Evolutionary conservation across 768 basidiomycete genomes (phyloP), one percentile per base, ranked within the genome.

Genomic region (Cystofilobasidium ferigula): DNA sequence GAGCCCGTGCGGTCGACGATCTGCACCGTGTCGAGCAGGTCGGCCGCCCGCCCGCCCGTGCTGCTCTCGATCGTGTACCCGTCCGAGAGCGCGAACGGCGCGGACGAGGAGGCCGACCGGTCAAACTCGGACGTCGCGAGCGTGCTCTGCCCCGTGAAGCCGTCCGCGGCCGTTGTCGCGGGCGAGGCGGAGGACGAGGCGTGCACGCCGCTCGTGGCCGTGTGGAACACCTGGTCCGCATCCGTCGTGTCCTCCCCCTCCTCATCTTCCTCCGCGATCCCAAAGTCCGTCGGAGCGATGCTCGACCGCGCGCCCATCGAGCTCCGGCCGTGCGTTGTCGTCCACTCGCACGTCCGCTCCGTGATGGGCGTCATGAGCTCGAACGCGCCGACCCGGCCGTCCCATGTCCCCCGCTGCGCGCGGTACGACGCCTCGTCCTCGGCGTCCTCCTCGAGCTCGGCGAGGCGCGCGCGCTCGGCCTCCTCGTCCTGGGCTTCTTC

Each of bases 351-450:
- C 13, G 95, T 98, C 47, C 93, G 81, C 76, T 99, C 95, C 16
- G 89, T 89, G 75, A 98, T 97, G 3, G 95, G 94, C 12, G 94
- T 98, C 91, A 99, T 92, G 63, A 93, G 85, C 72, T 87, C 85
- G 77, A 97, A 88, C 65, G 68, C 71, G 6, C 69, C 69, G n/a
- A 57, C 69, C 40, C 42, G 69, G 63, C 36, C 71, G 61, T 43
- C 71, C 69, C 59, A 69, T 53, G 43, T 70, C 24, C 51, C 71
- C 38, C 43, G 24, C 69, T 67, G 62, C 57, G 64, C 18, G 12
- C 67, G 71, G 40, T 63, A 47, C 12, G 66, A 66, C 62, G 38
- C 47, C 32, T 64, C 63, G 47, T 64, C 63, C 26, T 64, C 63
- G n/a, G 72, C 69, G 4, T 64, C 56, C 40, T 60, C 58, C 24